These are phyloP conservation scores for Monilinia aucupariae DNA, from an alignment of 2,329 filamentous ascomycete genomes.

Conservation along the genomic window DNA sequence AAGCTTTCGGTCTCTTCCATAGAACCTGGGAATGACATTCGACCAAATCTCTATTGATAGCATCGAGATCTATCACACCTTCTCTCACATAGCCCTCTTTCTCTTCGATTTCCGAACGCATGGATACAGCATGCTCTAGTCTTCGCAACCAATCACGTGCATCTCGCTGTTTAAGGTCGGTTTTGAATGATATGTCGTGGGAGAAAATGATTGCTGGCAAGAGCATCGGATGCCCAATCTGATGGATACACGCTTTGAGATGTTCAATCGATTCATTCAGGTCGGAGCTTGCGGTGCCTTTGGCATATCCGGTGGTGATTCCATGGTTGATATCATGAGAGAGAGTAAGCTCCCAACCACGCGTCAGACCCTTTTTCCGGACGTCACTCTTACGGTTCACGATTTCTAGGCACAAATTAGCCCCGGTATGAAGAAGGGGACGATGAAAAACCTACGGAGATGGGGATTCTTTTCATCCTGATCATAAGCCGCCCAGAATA, in stretches of 20 bases:
- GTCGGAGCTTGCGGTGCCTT: slow-evolving; percentile 55
- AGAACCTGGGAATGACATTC: slow-evolving; percentile 58
- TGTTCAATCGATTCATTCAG: slow-evolving; percentile 47
- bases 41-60: slow-evolving; percentile 56
- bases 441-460: slow-evolving; percentile 43
- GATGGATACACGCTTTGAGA: slow-evolving; percentile 43
- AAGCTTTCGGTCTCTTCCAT: slow-evolving; percentile 59
- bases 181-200: slow-evolving; percentile 50
- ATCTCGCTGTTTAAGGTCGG: slow-evolving; percentile 58
- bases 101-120: slow-evolving; percentile 39
- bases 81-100: slow-evolving; percentile 50
- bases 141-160: slow-evolving; percentile 56
- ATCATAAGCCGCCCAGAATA: slow-evolving; percentile 56
- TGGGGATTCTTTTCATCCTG: slow-evolving; percentile 51
- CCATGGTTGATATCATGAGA: slow-evolving; percentile 50
- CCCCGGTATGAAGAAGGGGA: neutral
- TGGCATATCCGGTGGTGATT: slow-evolving; percentile 56
- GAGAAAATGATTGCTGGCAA: slow-evolving; percentile 54
- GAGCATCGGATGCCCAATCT: slow-evolving; percentile 54
- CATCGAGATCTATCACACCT: slow-evolving; percentile 51
- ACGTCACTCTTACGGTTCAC: slow-evolving; percentile 62
- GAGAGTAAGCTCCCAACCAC: slow-evolving; percentile 60
- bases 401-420: slow-evolving; percentile 42
- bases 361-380: slow-evolving; percentile 57
- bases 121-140: slow-evolving; percentile 56